Evolutionary conservation across 2,329 filamentous ascomycete genomes (phyloP).

Genomic region (Aspergillus viridinutans): DNA sequence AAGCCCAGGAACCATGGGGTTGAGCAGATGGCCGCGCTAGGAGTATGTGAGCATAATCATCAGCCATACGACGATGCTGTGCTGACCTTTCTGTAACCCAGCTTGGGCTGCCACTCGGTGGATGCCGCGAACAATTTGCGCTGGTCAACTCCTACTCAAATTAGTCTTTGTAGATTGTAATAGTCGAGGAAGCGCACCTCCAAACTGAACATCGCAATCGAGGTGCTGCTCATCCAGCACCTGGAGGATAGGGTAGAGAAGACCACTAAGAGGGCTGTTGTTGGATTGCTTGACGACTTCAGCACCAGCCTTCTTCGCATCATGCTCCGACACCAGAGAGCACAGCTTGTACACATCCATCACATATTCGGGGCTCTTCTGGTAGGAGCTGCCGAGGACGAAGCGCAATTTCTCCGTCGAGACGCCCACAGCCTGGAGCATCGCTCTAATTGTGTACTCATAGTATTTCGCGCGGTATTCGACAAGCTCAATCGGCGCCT

Average conservation of each 20-base stretch:
- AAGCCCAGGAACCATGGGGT: slow-evolving; percentile 85
- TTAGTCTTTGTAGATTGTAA: not conserved
- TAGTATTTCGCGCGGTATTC: slow-evolving; percentile 81
- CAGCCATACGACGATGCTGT: not conserved
- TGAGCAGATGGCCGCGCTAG: slow-evolving; percentile 66
- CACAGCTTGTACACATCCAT: slow-evolving; percentile 84
- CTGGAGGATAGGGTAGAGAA: slow-evolving; percentile 84
- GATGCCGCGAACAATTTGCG: slow-evolving; percentile 50
- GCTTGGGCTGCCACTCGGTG: slow-evolving; percentile 75
- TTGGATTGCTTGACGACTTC: slow-evolving; percentile 91
- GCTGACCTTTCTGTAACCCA: slow-evolving; percentile 69
- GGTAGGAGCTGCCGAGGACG: slow-evolving; percentile 79
- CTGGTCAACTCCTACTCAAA: slow-evolving; percentile 48
- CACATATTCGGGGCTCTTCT: slow-evolving; percentile 62
- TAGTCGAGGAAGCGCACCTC: slow-evolving; percentile 50
- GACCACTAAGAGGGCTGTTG: slow-evolving; percentile 67
- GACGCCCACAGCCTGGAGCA: slow-evolving; percentile 74
- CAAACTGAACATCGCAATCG: slow-evolving; percentile 82
- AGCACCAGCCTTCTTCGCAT: slow-evolving; percentile 84
- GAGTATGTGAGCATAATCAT: slow-evolving; percentile 14
- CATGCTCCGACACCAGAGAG: slow-evolving; percentile 57
- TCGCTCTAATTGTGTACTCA: slow-evolving; percentile 65
- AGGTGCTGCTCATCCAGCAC: slow-evolving; percentile 88
- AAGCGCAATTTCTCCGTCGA: slow-evolving; percentile 75
- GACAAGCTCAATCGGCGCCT: slow-evolving; percentile 84